phyloP scores from a whole-genome alignment of 352 stramenopile genomes.

The Phytophthora megakarya region DNA sequence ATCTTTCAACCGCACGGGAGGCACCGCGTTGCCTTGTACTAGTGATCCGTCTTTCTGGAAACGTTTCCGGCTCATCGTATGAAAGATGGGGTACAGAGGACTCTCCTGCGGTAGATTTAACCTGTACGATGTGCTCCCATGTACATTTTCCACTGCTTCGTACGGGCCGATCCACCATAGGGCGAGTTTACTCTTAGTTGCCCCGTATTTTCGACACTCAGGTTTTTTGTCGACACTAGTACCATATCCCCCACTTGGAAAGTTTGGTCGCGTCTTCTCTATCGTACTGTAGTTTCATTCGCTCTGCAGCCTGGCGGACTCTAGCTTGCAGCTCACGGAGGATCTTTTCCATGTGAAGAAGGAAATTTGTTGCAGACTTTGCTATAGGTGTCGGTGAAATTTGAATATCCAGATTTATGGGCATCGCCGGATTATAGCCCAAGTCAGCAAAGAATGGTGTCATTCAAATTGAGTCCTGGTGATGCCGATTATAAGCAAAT shows the following conservation, averaged over 20 bases:
- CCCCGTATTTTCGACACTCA: neutral
- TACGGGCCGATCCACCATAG: neutral
- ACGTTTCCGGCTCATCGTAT: neutral
- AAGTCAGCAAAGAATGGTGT: neutral
- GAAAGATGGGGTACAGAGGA: neutral
- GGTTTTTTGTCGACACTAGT: neutral
- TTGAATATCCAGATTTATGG: neutral
- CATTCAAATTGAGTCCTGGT: neutral
- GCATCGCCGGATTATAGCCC: neutral
- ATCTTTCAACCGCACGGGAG: no score
- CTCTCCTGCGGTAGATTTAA: no score
- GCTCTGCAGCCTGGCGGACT: neutral
- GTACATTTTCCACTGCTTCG: neutral
- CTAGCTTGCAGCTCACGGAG: neutral
- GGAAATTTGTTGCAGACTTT: neutral
- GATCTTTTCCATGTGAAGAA: neutral
- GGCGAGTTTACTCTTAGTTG: neutral
- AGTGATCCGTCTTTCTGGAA: neutral
- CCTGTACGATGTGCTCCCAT: neutral
- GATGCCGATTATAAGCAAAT: neutral
- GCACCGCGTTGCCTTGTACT: neutral
- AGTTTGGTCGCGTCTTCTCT: neutral
- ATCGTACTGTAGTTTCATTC: neutral
- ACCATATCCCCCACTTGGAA: neutral
- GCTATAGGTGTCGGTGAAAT: neutral